Evolutionary conservation across 306 rosid species (phyloP).

Genomic region (Inga laurina): DNA sequence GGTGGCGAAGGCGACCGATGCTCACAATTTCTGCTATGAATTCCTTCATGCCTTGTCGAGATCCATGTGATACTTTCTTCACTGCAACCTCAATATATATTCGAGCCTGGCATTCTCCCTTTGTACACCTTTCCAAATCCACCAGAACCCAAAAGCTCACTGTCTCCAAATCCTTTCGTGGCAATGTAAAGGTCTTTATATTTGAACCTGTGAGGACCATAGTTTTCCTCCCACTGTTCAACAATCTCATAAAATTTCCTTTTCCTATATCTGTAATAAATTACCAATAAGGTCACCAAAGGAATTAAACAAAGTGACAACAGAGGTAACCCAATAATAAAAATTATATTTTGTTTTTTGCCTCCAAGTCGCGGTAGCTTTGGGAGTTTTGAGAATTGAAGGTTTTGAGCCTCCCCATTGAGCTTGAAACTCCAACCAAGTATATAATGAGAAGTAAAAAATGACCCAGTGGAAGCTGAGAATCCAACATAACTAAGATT

Average conservation of each 20-base stretch:
- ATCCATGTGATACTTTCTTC: conserved; percentile 30
- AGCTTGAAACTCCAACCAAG: background rate
- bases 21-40: background rate
- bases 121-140: background rate
- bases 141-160: background rate
- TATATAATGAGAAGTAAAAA: background rate
- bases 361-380: background rate
- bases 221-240: background rate
- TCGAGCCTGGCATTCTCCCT: background rate
- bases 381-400: background rate
- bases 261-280: background rate
- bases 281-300: too few relatives aligned
- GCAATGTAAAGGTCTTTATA: background rate
- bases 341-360: too few relatives aligned
- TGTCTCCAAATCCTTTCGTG: background rate
- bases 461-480: background rate
- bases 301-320: background rate
- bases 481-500: background rate
- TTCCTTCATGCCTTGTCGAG: background rate
- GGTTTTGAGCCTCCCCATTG: background rate
- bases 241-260: background rate
- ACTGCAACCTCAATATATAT: background rate
- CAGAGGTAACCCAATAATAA: background rate
- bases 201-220: background rate
- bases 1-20: conserved; percentile 29